Conservation (phyloP, 352 stramenopile species). For the Pythium apleroticum region DNA sequence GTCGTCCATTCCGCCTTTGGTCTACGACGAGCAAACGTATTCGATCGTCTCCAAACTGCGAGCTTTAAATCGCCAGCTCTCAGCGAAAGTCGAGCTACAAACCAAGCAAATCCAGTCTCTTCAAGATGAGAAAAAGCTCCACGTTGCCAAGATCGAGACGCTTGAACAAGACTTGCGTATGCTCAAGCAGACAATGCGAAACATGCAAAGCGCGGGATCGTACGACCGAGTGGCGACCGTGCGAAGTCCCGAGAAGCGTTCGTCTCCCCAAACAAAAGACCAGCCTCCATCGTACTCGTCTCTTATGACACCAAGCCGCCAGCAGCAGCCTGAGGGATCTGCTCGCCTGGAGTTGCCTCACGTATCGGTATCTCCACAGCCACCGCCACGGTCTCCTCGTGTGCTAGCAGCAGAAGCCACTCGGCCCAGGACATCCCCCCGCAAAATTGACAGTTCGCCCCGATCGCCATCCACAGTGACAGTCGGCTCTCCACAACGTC, state of each 20-base stretch:
- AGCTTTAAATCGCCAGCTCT: constrained; percentile 46
- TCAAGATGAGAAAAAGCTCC: constrained; percentile 54
- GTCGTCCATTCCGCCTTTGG: neutral
- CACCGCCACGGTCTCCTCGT: constrained; percentile 1
- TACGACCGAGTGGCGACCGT: neutral
- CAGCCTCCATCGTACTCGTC: constrained; percentile 9
- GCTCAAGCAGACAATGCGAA: constrained; percentile 52
- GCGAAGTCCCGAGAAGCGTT: neutral
- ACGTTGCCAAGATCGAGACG: constrained; percentile 38
- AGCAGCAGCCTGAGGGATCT: neutral
- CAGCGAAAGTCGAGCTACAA: constrained; percentile 49
- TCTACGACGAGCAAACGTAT: constrained; percentile 63
- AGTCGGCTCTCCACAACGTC: neutral
- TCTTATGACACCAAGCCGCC: neutral
- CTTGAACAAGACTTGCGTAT: constrained; percentile 44
- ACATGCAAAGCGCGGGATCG: constrained; percentile 16
- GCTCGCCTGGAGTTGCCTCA: constrained; percentile 8
- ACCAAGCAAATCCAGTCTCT: constrained; percentile 42
- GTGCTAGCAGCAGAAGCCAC: neutral
- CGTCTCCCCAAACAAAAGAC: neutral
- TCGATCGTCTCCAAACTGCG: constrained; percentile 48
- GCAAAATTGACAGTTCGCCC: constrained; percentile 9
- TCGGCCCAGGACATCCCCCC: neutral
- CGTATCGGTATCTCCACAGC: neutral
- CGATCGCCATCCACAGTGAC: neutral